Evolutionary conservation across 2,329 filamentous ascomycete genomes (phyloP), one percentile per base, ranked within the genome.

Genomic region (Penicillium sp.): DNA sequence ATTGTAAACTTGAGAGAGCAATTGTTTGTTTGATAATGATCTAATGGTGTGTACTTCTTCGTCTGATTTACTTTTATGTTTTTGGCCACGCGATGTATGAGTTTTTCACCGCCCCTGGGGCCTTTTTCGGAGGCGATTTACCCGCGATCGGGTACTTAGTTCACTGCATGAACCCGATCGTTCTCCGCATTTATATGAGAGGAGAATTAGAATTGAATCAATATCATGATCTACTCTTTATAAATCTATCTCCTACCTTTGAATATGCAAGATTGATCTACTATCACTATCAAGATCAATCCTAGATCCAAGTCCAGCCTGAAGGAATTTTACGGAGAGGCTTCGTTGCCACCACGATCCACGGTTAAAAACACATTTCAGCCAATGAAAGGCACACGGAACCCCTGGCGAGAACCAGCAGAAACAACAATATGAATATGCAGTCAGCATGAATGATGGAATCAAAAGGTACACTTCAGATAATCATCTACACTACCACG

Each of bases 51-150:
- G 30, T 33, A 33, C 9, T 33, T 33, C 30, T 12, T 33, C 30
- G 12, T 2, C 7, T 33, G 37, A 37, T 37, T 37, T 40, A 42
- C 10, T 22, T 12, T 26, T 24, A 10, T 17, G 26, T 26, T 40
- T 42, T 56, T 55, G 58, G 58, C 51, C 58, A 59, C 56, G 35
- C 58, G 58, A 56, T 33, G 59, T 38, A 57, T 45, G 22, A 45
- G 33, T 59, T 64, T 65, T 65, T 68, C 61, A 65, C 62, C 62
- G 62, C 62, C 59, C 42, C 60, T 19, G 58, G 51, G 37, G 38
- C 53, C 53, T 42, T 42, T 37, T 54, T 54, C 50, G 38, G 53
- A 53, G 49, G 35, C 51, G 40, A 44, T 42, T 68, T 69, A 69
- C 63, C 63, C 67, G 35, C 44, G 47, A 60, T 65, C 63, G 63